Base-by-base conservation (phyloP, 306 rosid genomes). In the Quillaja saponaria region DNA sequence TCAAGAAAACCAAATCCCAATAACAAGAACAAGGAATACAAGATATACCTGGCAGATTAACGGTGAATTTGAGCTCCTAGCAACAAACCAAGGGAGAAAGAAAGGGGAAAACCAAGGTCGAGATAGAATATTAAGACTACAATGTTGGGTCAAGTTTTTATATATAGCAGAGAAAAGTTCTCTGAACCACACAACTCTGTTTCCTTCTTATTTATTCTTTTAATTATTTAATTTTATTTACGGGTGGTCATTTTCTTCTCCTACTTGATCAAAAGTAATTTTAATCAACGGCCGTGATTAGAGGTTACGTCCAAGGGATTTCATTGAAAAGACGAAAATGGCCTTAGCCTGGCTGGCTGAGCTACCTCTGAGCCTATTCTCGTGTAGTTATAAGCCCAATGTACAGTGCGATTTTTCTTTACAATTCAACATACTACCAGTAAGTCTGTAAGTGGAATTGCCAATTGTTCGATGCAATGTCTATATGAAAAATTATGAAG, bases 391-490 rank as follows among this genome's bases (percentile, higher is more conserved):
- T n/a, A n/a, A n/a, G n/a, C n/a, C n/a, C n/a, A n/a, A n/a, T n/a
- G n/a, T n/a, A n/a, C n/a, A n/a, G n/a, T n/a, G n/a, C n/a, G n/a
- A n/a, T n/a, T n/a, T n/a, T n/a, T n/a, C n/a, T n/a, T n/a, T n/a
- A n/a, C n/a, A n/a, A n/a, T n/a, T n/a, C n/a, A n/a, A n/a, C n/a
- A n/a, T n/a, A n/a, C n/a, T n/a, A n/a, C n/a, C n/a, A n/a, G n/a
- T n/a, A n/a, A n/a, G n/a, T n/a, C n/a, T n/a, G n/a, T n/a, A n/a
- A n/a, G n/a, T n/a, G n/a, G n/a, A n/a, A 44, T 10, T 1, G 16
- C 66, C n/a, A 61, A 38, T 25, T 61, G 75, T 80, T 80, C 25
- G 81, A 80, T 42, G 45, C 70, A 67, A 67, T 40, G 68, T 51
- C 63, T 37, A n/a, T n/a, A n/a, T n/a, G n/a, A n/a, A n/a, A n/a